phyloP scores from a whole-genome alignment of 257 asterid genomes.

The Scutellaria baicalensis region DNA sequence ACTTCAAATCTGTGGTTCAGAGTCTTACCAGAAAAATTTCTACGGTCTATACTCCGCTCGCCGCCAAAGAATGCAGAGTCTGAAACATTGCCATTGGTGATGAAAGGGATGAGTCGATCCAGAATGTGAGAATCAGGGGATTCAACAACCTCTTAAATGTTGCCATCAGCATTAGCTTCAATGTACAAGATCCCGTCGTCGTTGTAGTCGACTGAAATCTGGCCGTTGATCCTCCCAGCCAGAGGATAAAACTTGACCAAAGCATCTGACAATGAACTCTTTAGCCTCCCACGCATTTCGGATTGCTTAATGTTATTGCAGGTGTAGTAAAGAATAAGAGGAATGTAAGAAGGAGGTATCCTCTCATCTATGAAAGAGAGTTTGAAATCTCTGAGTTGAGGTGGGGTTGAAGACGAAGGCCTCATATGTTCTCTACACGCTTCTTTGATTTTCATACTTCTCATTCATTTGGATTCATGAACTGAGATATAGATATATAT shows the following conservation, averaged over 20 bases:
- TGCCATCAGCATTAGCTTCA: constrained; percentile 27
- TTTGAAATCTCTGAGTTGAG: too few relatives aligned
- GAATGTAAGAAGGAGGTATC: constrained; percentile 39
- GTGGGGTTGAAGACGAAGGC: too few relatives aligned
- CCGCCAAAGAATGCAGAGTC: too few relatives aligned
- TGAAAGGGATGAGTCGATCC: constrained; percentile 36
- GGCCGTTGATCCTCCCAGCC: constrained; percentile 56
- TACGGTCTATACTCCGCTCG: too few relatives aligned
- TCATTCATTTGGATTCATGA: too few relatives aligned
- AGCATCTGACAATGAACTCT: constrained; percentile 36
- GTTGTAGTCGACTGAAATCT: constrained; percentile 37
- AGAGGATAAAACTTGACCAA: constrained; percentile 45
- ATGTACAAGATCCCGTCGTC: constrained; percentile 39
- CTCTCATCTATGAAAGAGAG: too few relatives aligned
- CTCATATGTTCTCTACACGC: too few relatives aligned
- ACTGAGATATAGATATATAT: too few relatives aligned
- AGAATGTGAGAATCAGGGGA: constrained; percentile 12
- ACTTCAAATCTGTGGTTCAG: too few relatives aligned
- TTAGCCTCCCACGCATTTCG: constrained; percentile 23
- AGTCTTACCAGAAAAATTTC: too few relatives aligned
- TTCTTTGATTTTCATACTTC: too few relatives aligned
- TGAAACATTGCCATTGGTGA: constrained; percentile 19
- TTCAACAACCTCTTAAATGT: constrained; percentile 20
- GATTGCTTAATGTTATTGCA: background rate
- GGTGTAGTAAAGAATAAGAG: constrained; percentile 46